Conservation (phyloP, 805 yeast genomes). For the Spathaspora girioi region DNA sequence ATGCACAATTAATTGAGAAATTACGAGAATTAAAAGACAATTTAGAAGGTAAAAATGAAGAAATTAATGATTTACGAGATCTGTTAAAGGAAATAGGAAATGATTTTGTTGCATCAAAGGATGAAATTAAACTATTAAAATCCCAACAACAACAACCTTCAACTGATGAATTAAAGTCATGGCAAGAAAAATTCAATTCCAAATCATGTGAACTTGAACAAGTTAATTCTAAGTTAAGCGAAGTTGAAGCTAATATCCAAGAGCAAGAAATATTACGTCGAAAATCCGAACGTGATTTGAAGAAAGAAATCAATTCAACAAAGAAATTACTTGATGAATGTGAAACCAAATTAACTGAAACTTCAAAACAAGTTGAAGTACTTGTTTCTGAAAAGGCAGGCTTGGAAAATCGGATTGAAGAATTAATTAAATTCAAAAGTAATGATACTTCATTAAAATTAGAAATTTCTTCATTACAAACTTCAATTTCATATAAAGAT, state of each 20-base stretch:
- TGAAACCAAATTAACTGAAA: slow-evolving; percentile 10
- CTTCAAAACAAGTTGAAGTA: slow-evolving; percentile 20
- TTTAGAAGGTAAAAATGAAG: slow-evolving; percentile 49
- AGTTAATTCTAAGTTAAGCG: background rate
- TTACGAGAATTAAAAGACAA: slow-evolving; percentile 18
- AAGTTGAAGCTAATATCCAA: slow-evolving; percentile 9
- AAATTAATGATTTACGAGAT: slow-evolving; percentile 67
- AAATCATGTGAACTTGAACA: slow-evolving; percentile 3
- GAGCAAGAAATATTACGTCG: slow-evolving; percentile 1
- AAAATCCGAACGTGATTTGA: background rate
- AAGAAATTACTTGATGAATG: slow-evolving; percentile 8
- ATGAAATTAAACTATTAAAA: slow-evolving; percentile 42
- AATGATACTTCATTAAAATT: slow-evolving; percentile 45
- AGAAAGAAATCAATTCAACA: slow-evolving; percentile 3
- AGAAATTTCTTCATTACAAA: slow-evolving; percentile 44
- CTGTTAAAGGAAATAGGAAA: slow-evolving; percentile 76
- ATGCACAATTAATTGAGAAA: slow-evolving; percentile 16
- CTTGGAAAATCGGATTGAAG: slow-evolving; percentile 28
- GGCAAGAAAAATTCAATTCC: slow-evolving; percentile 1
- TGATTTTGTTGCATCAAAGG: slow-evolving; percentile 70
- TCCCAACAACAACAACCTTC: background rate
- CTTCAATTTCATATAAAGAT: slow-evolving; percentile 45
- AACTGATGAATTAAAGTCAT: background rate
- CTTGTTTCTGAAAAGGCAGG: slow-evolving; percentile 35
- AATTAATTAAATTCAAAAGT: slow-evolving; percentile 25